Evolutionary conservation across 768 basidiomycete species (phyloP), one percentile per base, ranked within the genome.

Genomic region (Leccinum rimulosum): DNA sequence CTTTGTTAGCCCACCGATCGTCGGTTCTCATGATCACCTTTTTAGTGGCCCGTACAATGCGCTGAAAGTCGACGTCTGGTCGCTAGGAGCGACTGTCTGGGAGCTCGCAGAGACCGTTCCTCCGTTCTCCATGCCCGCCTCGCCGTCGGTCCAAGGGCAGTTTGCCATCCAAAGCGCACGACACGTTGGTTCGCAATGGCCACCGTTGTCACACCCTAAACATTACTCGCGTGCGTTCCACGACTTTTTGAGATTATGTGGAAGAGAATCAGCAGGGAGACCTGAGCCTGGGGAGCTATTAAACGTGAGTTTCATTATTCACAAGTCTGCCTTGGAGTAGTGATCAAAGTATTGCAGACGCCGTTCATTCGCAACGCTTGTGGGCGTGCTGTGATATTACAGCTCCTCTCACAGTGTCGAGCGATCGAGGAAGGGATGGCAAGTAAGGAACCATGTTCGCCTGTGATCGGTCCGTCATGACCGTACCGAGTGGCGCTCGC

Each of bases 1-100:
- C 35, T 17, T 19, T n/a, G 30, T 28, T 33, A 14, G 28, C 14
- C 27, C 28, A 4, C 25, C 3, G 10, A 35, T 10, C 55, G 19
- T 38, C 55, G 31, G 40, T 48, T 49, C 62, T 66, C 10, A 69
- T 53, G 14, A 52, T 54, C 27, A 17, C 57, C 38, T 57, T 25
- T 22, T 33, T 47, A 88, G 87, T 53, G 85, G 87, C 11, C 76
- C 85, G 0, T 92, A 93, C 65, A 79, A 93, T 65, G 82, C 85
- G 1, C 79, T 91, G 47, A 86, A 87, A 69, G 84, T 91, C 50
- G 91, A 93, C 60, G 77, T 87, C 0, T 93, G 89, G 89, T 91
- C 89, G 0, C 76, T 91, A 6, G 91, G 91, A 2, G 91, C 91
- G 0, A 93, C 91, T 0, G 80, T 89, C 0, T 92, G 91, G 91